These are phyloP conservation scores for Gastrolobium villosum DNA, from an alignment of 306 rosid species.

Conservation along the genomic window DNA sequence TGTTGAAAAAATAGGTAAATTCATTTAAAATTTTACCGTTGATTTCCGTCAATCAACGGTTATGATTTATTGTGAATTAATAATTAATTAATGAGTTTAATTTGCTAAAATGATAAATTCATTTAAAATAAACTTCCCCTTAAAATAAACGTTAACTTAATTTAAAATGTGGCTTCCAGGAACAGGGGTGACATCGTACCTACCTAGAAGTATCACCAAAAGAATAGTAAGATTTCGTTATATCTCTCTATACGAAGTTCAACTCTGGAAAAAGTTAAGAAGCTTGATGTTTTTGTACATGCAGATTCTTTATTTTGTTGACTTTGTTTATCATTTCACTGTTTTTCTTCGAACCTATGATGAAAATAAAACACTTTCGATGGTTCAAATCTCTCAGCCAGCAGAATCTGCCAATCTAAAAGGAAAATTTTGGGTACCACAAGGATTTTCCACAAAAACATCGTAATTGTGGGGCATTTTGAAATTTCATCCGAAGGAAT, in stretches of 20 bases:
- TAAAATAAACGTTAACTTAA: too few relatives aligned
- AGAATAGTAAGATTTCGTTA: not conserved
- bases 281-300: not conserved
- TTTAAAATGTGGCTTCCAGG: too few relatives aligned
- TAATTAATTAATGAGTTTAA: too few relatives aligned
- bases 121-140: too few relatives aligned
- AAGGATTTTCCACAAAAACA: not conserved
- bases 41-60: too few relatives aligned
- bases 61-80: too few relatives aligned
- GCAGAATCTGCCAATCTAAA: slow-evolving; percentile 13
- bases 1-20: too few relatives aligned
- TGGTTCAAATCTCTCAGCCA: slow-evolving; percentile 44
- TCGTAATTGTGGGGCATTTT: slow-evolving; percentile 17
- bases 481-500: slow-evolving; percentile 31
- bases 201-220: too few relatives aligned
- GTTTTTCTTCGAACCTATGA: slow-evolving; percentile 39
- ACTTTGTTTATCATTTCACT: slow-evolving; percentile 25
- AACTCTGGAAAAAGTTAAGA: not conserved
- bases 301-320: slow-evolving; percentile 37
- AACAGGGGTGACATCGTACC: too few relatives aligned
- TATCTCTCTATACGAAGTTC: not conserved
- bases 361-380: slow-evolving; percentile 42
- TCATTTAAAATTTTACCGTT: too few relatives aligned
- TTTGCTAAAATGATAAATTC: too few relatives aligned
- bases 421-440: not conserved